Evolutionary conservation across 371 early-diverging fungal genomes (phyloP).

Genomic region (Mucor circinelloides): DNA sequence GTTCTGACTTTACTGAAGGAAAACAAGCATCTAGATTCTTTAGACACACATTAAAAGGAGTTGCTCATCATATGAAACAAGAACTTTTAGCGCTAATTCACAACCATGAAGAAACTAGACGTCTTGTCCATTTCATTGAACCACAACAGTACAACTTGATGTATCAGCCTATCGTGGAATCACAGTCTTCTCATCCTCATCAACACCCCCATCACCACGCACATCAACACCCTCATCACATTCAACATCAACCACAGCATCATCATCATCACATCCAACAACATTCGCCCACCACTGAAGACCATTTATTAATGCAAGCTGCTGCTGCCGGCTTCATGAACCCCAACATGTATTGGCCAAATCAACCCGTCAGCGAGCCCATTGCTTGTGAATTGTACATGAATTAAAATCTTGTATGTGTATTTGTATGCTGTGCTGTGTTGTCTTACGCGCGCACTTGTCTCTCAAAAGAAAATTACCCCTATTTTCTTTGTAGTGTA

Average conservation of each 20-base stretch:
- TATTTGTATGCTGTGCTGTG: not conserved
- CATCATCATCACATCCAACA: not conserved
- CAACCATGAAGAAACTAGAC: constrained; percentile 41
- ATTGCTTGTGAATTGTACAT: constrained; percentile 24
- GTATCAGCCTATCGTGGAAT: not conserved
- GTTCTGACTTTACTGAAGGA: constrained; percentile 78
- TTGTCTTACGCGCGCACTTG: not conserved
- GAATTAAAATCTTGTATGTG: constrained; percentile 7
- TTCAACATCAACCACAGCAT: not conserved
- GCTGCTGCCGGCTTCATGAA: constrained; percentile 10
- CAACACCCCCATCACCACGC: not conserved
- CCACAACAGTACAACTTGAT: constrained; percentile 1
- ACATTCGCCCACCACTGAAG: not conserved
- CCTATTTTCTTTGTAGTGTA: constrained; percentile 1
- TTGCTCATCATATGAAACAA: constrained; percentile 54
- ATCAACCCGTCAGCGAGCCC: not conserved
- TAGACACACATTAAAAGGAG: constrained; percentile 67
- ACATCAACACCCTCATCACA: not conserved
- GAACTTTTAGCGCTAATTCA: constrained; percentile 45
- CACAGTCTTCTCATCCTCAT: not conserved
- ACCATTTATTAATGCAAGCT: constrained; percentile 7
- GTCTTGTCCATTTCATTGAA: constrained; percentile 42
- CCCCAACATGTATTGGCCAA: constrained; percentile 20
- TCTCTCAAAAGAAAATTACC: not conserved
- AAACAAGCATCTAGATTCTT: constrained; percentile 69